A percentile compares a stretch with the other conserved stretches of the same genome.
phyloP scores from a whole-genome alignment of 768 basidiomycete genomes.

The Agaricus bisporus region DNA sequence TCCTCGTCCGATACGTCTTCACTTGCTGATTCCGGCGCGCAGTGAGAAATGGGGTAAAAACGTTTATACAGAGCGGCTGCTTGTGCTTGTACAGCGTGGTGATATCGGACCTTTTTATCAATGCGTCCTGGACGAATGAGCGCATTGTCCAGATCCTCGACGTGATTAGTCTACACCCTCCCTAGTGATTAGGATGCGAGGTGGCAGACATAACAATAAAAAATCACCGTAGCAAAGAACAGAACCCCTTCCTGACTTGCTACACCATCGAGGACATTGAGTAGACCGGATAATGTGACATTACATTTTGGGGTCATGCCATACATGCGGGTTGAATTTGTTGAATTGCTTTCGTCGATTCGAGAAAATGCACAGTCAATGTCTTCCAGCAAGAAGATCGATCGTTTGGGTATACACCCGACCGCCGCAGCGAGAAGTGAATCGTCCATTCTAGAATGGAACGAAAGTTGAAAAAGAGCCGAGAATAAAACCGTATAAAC shows the following conservation, averaged over 20 bases:
- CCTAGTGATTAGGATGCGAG: neutral
- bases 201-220: neutral
- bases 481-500: neutral
- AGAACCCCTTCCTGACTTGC: constrained; percentile 55
- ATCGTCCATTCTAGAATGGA: constrained; percentile 37
- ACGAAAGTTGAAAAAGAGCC: neutral
- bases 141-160: constrained; percentile 49
- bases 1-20: constrained; percentile 5
- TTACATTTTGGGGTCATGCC: constrained; percentile 15
- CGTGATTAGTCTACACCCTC: constrained; percentile 41
- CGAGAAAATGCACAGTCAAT: constrained; percentile 54
- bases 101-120: constrained; percentile 46
- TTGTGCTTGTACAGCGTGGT: constrained; percentile 38
- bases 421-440: constrained; percentile 36
- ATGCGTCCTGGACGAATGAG: constrained; percentile 51
- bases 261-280: constrained; percentile 54
- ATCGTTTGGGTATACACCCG: constrained; percentile 38
- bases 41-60: constrained; percentile 36
- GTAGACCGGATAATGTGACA: constrained; percentile 46
- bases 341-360: constrained; percentile 21
- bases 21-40: constrained; percentile 10
- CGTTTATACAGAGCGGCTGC: constrained; percentile 39
- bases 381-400: constrained; percentile 51
- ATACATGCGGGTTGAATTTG: constrained; percentile 1
- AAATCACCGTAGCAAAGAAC: constrained; percentile 48